phyloP scores from a whole-genome alignment of 805 yeast species.

The Saccharomycopsis sp. region DNA sequence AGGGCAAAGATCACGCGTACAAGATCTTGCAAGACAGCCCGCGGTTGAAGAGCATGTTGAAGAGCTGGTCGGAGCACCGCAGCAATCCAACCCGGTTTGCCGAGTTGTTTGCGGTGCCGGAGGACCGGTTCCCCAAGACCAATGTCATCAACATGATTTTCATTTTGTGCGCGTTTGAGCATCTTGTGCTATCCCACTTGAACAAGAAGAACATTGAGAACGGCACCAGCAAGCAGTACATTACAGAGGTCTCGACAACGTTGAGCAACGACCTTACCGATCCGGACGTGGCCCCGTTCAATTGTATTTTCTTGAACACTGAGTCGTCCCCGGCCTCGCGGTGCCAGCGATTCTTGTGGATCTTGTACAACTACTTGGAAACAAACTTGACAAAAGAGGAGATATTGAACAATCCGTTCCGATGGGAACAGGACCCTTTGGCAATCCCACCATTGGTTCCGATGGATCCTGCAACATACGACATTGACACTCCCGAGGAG shows the following conservation, averaged over 20 bases:
- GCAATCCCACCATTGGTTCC: slow-evolving; percentile 31
- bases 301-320: slow-evolving; percentile 64
- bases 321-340: slow-evolving; percentile 55
- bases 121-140: slow-evolving; percentile 31
- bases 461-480: slow-evolving; percentile 25
- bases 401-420: slow-evolving; percentile 51
- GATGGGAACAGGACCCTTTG: slow-evolving; percentile 29
- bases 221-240: slow-evolving; percentile 2
- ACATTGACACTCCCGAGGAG: slow-evolving; percentile 38
- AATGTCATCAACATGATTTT: slow-evolving; percentile 76
- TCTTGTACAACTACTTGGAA: slow-evolving; percentile 71
- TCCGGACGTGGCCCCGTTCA: slow-evolving; percentile 40
- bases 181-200: slow-evolving; percentile 36
- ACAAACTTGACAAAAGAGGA: slow-evolving; percentile 50
- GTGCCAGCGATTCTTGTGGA: slow-evolving; percentile 72
- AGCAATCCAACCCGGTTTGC: slow-evolving; percentile 39
- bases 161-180: slow-evolving; percentile 56
- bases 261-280: slow-evolving; percentile 22
- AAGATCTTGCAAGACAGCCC: slow-evolving; percentile 94
- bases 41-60: slow-evolving; percentile 77
- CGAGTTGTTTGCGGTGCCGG: slow-evolving; percentile 33
- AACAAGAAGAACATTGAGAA: slow-evolving; percentile 15
- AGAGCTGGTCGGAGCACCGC: slow-evolving; percentile 73
- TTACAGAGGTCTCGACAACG: slow-evolving; percentile 4
- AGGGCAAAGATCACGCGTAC: slow-evolving; percentile 34